Evolutionary conservation across 2,329 filamentous ascomycete genomes (phyloP), one percentile per base, ranked within the genome.

Genomic region (Ophiostoma novo-ulmi): DNA sequence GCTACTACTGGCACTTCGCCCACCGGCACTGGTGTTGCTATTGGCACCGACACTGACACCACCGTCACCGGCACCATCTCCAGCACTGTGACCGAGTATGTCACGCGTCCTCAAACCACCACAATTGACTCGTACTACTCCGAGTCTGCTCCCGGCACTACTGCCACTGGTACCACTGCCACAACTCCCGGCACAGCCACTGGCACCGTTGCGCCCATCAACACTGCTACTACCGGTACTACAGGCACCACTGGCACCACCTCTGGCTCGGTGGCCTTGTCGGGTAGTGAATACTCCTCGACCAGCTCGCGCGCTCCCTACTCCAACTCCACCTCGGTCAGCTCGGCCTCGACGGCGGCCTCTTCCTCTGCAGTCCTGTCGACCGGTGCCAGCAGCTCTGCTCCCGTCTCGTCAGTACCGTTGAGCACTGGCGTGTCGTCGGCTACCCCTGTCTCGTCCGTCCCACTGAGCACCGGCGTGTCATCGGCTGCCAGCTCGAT

Each of bases 301-400:
- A 22, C 63, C 8, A 39, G 35, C 35, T 65, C 35, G 63, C 63
- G 22, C 63, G 63, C 20, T 7, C 61, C 61, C 35, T 64, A 38
- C 35, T 64, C 38, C 35, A 64, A 64, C 61, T 64, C 61, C 14
- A 64, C 61, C 20, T 38, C 35, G 31, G 61, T 39, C 8, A 35
- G 5, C 14, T n/a, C 20, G 17, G 31, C 17, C 35, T 65, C 63
- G 35, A 20, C 63, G n/a, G 6, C 63, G n/a, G 6, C 65, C n/a
- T 39, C 38, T 48, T 67, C 65, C 5, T 67, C 64, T 10, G 64
- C 64, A 4, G 26, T 31, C n/a, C 65, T 26, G 65, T 67, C 65
- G 65, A 41, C 39, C 13, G 65, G 38, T 48, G 38, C 22, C 22
- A 67, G 39, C 65, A 67, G 39, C 65, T 67, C 65, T 26, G 39